Conservation (phyloP, 768 basidiomycete genomes). For the Phaeolepiota aurea region DNA sequence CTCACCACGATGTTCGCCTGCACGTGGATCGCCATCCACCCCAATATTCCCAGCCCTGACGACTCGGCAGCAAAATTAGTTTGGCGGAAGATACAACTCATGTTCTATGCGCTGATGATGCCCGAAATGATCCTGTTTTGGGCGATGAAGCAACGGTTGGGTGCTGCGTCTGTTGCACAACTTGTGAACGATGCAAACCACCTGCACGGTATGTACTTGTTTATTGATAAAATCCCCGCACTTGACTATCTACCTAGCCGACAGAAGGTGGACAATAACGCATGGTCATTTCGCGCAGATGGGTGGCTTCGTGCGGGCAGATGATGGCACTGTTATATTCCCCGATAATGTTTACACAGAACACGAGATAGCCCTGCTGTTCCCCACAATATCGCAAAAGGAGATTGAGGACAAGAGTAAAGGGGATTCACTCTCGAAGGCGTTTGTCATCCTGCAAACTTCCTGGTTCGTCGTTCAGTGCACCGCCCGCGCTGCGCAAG, state of each 20-base stretch:
- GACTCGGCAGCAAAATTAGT: background rate
- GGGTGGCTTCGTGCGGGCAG: constrained; percentile 16
- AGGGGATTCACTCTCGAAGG: constrained; percentile 15
- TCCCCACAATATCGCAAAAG: constrained; percentile 1
- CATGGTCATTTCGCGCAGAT: constrained; percentile 18
- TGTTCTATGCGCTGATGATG: constrained; percentile 8
- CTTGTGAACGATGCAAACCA: background rate
- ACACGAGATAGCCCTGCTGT: background rate
- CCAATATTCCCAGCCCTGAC: constrained; percentile 8
- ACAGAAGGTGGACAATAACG: constrained; percentile 10
- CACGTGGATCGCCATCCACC: constrained; percentile 11
- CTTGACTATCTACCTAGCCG: background rate
- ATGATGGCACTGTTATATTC: background rate
- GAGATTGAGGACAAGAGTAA: constrained; percentile 19
- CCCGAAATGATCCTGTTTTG: constrained; percentile 10
- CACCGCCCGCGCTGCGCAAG: constrained; percentile 8
- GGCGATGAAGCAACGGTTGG: constrained; percentile 10
- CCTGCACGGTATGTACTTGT: background rate
- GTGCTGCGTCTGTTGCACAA: constrained; percentile 3
- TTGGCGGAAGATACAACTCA: constrained; percentile 2
- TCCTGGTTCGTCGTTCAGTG: constrained; percentile 17
- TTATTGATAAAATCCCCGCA: background rate
- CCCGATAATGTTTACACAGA: background rate
- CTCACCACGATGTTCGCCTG: constrained; percentile 10
- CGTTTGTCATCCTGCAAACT: constrained; percentile 15